Evolutionary conservation across 768 basidiomycete species (phyloP).

Genomic region (Gyrodon lividus): DNA sequence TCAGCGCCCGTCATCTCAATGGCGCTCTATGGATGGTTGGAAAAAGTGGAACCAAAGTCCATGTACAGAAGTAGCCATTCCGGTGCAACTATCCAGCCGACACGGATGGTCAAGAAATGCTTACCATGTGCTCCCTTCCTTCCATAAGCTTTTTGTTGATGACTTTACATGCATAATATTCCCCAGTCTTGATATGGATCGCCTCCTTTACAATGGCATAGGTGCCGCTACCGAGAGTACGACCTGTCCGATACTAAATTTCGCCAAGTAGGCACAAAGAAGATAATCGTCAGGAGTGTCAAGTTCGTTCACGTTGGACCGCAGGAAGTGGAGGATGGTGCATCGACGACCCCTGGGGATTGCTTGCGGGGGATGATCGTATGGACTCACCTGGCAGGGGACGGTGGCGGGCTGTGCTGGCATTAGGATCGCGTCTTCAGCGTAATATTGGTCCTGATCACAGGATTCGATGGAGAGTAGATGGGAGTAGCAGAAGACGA

Average conservation of each 20-base stretch:
- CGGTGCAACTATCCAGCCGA: slow-evolving; percentile 2
- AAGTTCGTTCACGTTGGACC: not conserved
- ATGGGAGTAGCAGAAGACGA: slow-evolving; percentile 4
- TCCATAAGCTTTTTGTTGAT: slow-evolving; percentile 99
- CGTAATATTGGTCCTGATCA: slow-evolving; percentile 18
- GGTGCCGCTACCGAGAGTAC: slow-evolving; percentile 86
- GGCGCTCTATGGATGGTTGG: not conserved
- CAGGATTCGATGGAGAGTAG: slow-evolving; percentile 4
- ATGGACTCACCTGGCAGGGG: slow-evolving; percentile 43
- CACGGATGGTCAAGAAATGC: slow-evolving; percentile 22
- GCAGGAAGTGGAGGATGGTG: slow-evolving; percentile 1
- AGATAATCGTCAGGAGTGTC: slow-evolving; percentile 8
- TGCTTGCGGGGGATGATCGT: not conserved
- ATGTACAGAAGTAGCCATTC: slow-evolving; percentile 3
- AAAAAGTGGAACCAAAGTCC: not conserved
- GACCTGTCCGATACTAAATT: slow-evolving; percentile 79
- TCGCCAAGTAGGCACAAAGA: not conserved
- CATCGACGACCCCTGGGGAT: not conserved
- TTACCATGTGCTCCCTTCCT: slow-evolving; percentile 95
- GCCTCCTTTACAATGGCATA: slow-evolving; percentile 97
- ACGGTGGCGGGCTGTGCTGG: slow-evolving; percentile 37
- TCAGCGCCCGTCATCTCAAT: slow-evolving; percentile 11
- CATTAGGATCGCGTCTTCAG: slow-evolving; percentile 22
- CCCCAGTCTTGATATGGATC: slow-evolving; percentile 86
- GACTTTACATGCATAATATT: slow-evolving; percentile 99